Conservation (phyloP, 331 rosid species). For the Saraca asoca region DNA sequence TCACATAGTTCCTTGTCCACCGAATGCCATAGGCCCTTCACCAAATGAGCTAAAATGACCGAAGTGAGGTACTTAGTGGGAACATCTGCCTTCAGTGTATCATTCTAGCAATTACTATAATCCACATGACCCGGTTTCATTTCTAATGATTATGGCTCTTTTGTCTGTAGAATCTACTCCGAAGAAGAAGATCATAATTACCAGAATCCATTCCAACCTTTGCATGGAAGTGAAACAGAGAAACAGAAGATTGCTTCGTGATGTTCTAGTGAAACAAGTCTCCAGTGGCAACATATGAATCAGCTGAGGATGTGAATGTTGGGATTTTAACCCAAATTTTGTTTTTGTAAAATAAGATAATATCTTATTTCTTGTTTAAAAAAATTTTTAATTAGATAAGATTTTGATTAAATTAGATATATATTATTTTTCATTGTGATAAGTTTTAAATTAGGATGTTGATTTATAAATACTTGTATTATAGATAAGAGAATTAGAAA, state of each 20-base stretch:
- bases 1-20: slow-evolving; percentile 52
- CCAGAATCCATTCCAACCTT: no score
- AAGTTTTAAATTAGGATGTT: no score
- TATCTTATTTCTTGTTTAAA: no score
- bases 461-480: no score
- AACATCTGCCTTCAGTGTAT: slow-evolving; percentile 37
- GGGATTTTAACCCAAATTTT: no score
- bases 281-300: slow-evolving; percentile 30
- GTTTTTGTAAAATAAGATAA: no score
- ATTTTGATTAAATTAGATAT: no score
- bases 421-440: no score
- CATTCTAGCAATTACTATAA: slow-evolving; percentile 37
- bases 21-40: slow-evolving; percentile 42
- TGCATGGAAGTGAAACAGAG: no score
- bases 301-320: slow-evolving; percentile 35
- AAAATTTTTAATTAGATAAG: no score
- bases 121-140: slow-evolving; percentile 56
- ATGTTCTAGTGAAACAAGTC: slow-evolving; percentile 33
- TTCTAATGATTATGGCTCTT: slow-evolving; percentile 58
- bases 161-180: slow-evolving; percentile 55
- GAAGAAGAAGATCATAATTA: no score
- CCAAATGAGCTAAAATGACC: slow-evolving; percentile 47
- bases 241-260: slow-evolving; percentile 38
- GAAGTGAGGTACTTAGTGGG: slow-evolving; percentile 35
- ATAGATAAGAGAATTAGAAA: no score